Conservation (phyloP, 148 eudicot genomes). For the Pharnaceum exiguum region DNA sequence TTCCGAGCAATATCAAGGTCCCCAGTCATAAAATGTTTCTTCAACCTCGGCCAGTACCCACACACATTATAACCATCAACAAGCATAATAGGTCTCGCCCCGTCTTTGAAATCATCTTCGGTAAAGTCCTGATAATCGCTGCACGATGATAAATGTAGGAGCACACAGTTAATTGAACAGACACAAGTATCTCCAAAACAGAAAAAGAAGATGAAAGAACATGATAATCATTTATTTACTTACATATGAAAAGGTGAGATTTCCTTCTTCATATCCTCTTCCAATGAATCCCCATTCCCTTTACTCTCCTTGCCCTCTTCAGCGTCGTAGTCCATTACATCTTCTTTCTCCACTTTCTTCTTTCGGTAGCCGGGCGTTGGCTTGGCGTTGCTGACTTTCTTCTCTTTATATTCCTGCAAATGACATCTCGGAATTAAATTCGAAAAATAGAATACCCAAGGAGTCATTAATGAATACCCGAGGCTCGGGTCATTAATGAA, state of each 20-base stretch:
- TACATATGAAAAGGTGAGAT: constrained; percentile 78
- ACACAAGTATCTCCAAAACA: neutral
- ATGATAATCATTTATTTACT: too few relatives aligned
- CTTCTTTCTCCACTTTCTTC: constrained; percentile 86
- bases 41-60: constrained; percentile 91
- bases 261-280: constrained; percentile 56
- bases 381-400: constrained; percentile 54
- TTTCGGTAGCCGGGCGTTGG: constrained; percentile 91
- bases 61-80: constrained; percentile 99
- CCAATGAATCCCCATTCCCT: too few relatives aligned
- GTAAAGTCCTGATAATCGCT: constrained; percentile 78
- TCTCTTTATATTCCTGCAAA: constrained; percentile 62
- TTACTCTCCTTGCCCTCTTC: too few relatives aligned
- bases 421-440: neutral
- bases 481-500: too few relatives aligned
- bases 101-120: too few relatives aligned
- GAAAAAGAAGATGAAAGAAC: constrained; percentile 17
- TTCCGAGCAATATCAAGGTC: constrained; percentile 88
- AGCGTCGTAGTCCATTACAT: too few relatives aligned
- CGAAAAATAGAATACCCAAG: neutral
- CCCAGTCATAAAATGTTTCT: constrained; percentile 85
- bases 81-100: constrained; percentile 83
- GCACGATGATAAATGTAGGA: constrained; percentile 23
- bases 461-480: neutral
- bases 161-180: constrained; percentile 6